These are phyloP conservation scores for Dalbergia cultrata DNA, from an alignment of 306 rosid genomes.

Conservation along the genomic window DNA sequence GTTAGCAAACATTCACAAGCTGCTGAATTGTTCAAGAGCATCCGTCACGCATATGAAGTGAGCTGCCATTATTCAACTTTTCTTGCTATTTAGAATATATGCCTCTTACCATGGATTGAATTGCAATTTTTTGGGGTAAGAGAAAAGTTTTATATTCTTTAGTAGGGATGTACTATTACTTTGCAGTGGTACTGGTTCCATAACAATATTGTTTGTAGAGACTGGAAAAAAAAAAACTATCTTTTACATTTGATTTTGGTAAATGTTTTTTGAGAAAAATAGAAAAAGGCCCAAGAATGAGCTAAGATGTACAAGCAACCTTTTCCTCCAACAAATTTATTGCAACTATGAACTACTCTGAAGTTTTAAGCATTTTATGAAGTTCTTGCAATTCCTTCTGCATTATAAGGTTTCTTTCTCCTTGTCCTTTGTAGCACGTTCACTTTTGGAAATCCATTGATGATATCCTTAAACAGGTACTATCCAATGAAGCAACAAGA, in stretches of 20 bases:
- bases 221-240: not conserved
- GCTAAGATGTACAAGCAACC: not conserved
- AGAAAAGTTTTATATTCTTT: conserved; percentile 24
- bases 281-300: not conserved
- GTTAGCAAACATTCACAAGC: conserved; percentile 87
- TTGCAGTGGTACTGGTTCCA: conserved; percentile 31
- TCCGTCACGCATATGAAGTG: conserved; percentile 83
- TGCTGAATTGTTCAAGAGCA: conserved; percentile 75
- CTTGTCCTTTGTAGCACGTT: conserved; percentile 16
- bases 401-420: conserved; percentile 21
- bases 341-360: not conserved
- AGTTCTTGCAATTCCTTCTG: conserved; percentile 6
- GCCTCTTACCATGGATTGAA: conserved; percentile 14
- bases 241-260: conserved; percentile 1
- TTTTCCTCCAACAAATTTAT: conserved; percentile 14
- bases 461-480: conserved; percentile 62
- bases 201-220: not conserved
- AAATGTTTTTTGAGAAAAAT: conserved; percentile 7
- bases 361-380: conserved; percentile 2
- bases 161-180: conserved; percentile 13
- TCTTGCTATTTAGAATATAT: conserved; percentile 35
- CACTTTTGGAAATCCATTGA: conserved; percentile 16
- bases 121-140: conserved; percentile 30
- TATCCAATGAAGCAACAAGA: conserved; percentile 78
- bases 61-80: conserved; percentile 47